Percentiles rank a stretch among this genome's conserved stretches.
Conservation (phyloP, 176 grass and related monocot species). For the Oryza punctata region DNA sequence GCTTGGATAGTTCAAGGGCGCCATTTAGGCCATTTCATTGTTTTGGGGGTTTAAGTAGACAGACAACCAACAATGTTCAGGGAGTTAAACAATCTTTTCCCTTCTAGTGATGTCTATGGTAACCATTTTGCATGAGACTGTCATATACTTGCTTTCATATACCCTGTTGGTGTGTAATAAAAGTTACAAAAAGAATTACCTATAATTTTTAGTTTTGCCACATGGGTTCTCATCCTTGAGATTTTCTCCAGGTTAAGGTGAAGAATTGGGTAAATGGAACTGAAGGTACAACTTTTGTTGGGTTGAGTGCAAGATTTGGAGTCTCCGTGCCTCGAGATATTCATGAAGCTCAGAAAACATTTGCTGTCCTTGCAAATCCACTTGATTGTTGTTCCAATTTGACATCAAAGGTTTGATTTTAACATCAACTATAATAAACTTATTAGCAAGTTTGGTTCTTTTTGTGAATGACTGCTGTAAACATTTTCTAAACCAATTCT, state of each 20-base stretch:
- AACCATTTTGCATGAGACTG: neutral
- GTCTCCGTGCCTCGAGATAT: constrained; percentile 51
- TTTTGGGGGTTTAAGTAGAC: neutral
- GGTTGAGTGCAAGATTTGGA: constrained; percentile 87
- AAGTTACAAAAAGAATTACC: neutral
- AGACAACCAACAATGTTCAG: neutral
- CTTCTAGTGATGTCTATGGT: neutral
- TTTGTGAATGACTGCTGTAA: neutral
- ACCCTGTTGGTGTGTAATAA: neutral
- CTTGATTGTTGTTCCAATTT: constrained; percentile 76
- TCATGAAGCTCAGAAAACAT: constrained; percentile 57
- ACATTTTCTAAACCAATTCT: constrained; percentile 18
- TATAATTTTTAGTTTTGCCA: neutral
- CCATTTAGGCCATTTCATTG: neutral
- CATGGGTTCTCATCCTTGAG: neutral
- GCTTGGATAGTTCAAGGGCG: neutral
- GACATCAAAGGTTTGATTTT: constrained; percentile 61
- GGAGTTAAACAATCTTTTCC: neutral
- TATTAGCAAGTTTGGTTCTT: constrained; percentile 13
- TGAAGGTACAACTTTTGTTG: constrained; percentile 58
- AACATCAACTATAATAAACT: neutral
- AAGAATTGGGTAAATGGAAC: constrained; percentile 85
- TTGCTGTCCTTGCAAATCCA: constrained; percentile 67
- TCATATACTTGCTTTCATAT: neutral
- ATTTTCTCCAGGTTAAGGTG: constrained; percentile 82